Conservation (phyloP, 139 green algal species). For the Haematococcus lacustris region DNA sequence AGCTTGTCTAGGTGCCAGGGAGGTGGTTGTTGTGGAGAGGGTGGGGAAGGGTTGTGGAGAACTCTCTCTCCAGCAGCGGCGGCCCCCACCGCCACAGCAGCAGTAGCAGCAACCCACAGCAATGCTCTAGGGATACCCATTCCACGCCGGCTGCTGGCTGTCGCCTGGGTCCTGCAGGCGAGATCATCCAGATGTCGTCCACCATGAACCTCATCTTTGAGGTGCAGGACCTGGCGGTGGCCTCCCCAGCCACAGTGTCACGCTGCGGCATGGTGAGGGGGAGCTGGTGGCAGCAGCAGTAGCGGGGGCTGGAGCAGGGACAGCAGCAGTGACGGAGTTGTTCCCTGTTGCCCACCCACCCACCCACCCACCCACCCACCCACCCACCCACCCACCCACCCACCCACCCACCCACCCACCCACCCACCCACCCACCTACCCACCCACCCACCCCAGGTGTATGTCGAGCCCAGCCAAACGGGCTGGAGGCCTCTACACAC, state of each 20-base stretch:
- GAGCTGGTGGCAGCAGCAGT: too few relatives aligned
- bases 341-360: too few relatives aligned
- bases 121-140: background rate
- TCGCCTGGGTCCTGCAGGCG: too few relatives aligned
- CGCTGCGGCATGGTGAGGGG: conserved; percentile 66
- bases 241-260: conserved; percentile 66
- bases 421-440: too few relatives aligned
- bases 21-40: too few relatives aligned
- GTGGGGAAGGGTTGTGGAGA: background rate
- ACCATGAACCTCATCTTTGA: conserved; percentile 85
- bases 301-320: too few relatives aligned
- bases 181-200: conserved; percentile 80
- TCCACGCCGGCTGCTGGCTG: too few relatives aligned
- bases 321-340: too few relatives aligned
- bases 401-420: too few relatives aligned
- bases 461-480: conserved; percentile 65
- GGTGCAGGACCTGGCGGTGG: conserved; percentile 63
- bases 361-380: too few relatives aligned
- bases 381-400: too few relatives aligned
- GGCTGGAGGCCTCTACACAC: conserved; percentile 65
- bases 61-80: background rate
- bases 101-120: background rate
- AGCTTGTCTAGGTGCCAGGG: too few relatives aligned
- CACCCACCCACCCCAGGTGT: conserved; percentile 27
- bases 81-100: background rate